Evolutionary conservation across 371 early-diverging fungal species (phyloP).

Genomic region (Mucor mucedo): DNA sequence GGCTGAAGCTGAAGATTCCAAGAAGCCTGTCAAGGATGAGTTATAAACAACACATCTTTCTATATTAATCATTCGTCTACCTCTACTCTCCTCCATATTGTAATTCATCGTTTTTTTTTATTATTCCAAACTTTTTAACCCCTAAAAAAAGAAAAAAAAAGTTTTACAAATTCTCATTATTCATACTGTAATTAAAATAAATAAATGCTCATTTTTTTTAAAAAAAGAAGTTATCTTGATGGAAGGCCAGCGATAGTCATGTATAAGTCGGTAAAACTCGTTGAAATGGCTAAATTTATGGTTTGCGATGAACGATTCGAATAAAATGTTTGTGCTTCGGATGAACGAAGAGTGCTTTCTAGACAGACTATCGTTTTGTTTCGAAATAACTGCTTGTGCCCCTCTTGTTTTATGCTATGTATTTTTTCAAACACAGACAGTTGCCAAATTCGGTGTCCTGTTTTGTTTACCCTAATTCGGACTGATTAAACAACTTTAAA

Average conservation of each 20-base stretch:
- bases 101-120: conserved; percentile 5
- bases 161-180: conserved; percentile 7
- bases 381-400: no score
- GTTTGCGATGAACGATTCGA: no score
- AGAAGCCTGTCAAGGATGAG: conserved; percentile 53
- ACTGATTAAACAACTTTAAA: not conserved
- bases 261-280: no score
- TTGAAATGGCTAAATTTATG: no score
- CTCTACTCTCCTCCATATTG: not conserved
- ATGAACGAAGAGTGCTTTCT: no score
- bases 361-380: no score
- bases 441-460: conserved; percentile 5
- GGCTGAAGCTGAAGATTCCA: conserved; percentile 22
- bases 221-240: not conserved
- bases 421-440: not conserved
- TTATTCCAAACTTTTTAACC: conserved; percentile 2
- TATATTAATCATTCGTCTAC: not conserved
- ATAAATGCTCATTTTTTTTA: conserved; percentile 2
- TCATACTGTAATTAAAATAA: conserved; percentile 6
- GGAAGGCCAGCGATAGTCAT: no score
- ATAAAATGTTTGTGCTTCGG: no score
- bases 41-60: conserved; percentile 32
- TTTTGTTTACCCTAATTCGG: conserved; percentile 14
- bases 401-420: no score
- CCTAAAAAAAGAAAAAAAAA: conserved; percentile 1